These are phyloP conservation scores for Erigeron philadelphicus DNA, from an alignment of 140 eudicot genomes.

Conservation along the genomic window DNA sequence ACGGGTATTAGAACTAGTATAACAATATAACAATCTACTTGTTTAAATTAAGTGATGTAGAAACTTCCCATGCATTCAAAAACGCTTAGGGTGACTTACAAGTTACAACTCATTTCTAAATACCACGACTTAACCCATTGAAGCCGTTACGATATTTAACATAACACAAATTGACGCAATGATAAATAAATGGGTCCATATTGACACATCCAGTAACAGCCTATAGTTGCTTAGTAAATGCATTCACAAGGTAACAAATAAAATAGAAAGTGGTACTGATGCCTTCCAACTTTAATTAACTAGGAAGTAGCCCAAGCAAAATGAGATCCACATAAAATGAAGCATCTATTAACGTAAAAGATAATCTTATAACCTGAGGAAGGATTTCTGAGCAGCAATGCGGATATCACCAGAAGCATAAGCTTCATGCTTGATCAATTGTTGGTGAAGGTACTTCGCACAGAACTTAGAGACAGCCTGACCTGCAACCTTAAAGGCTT, in stretches of 20 bases:
- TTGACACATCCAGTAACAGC: not conserved
- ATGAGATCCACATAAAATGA: not conserved
- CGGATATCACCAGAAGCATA: slow-evolving; percentile 63
- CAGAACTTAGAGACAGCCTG: slow-evolving; percentile 82
- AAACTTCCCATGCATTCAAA: not conserved
- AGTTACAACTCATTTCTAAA: not conserved
- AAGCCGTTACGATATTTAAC: not conserved
- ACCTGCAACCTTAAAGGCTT: slow-evolving; percentile 42
- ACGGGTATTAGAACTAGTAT: not conserved
- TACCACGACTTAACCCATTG: slow-evolving; percentile 5
- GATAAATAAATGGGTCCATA: not conserved
- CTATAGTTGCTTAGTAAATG: slow-evolving; percentile 10
- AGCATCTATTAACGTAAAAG: not conserved
- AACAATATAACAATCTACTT: not conserved
- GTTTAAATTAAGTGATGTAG: not conserved
- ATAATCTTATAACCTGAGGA: slow-evolving; percentile 56
- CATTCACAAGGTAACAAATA: slow-evolving; percentile 5
- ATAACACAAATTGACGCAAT: not conserved
- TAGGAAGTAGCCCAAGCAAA: not conserved
- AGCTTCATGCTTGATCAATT: slow-evolving; percentile 77
- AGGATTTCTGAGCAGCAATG: slow-evolving; percentile 58
- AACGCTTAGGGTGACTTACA: not conserved
- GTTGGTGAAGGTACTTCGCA: slow-evolving; percentile 89
- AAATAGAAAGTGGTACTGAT: not conserved
- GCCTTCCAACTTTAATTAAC: slow-evolving; percentile 5